A percentile compares a stretch with the other conserved stretches of the same genome.
Conservation (phyloP, 2,329 filamentous ascomycete genomes). For the Ophiosphaerella narmari region DNA sequence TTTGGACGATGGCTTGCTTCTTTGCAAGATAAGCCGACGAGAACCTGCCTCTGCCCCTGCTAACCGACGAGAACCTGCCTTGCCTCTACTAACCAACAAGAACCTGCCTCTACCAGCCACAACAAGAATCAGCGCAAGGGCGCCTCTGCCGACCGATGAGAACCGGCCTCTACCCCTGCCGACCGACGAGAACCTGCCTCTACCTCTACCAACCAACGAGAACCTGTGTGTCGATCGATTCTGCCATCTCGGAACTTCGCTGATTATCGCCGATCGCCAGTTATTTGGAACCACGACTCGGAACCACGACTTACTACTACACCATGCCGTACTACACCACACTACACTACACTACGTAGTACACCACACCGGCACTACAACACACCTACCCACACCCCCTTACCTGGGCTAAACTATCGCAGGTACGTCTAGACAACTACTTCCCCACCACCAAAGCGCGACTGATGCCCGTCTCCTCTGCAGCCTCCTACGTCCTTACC, state of each 20-base stretch:
- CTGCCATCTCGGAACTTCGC: constrained; percentile 26
- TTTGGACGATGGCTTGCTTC: constrained; percentile 92
- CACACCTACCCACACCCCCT: not conserved
- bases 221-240: constrained; percentile 8
- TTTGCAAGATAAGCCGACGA: constrained; percentile 88
- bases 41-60: too few species aligned
- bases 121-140: too few species aligned
- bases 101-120: too few species aligned
- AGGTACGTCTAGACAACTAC: not conserved
- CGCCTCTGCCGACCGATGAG: too few species aligned
- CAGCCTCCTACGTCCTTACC: constrained; percentile 4
- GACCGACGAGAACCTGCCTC: too few species aligned
- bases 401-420: constrained; percentile 3
- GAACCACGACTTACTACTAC: too few species aligned
- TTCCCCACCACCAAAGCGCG: too few species aligned
- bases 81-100: too few species aligned
- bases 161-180: too few species aligned
- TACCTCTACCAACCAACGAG: too few species aligned
- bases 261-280: constrained; percentile 42
- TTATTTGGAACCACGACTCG: constrained; percentile 26
- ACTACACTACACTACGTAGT: constrained; percentile 20
- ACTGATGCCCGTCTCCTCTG: not conserved
- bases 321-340: constrained; percentile 32
- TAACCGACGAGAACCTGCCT: too few species aligned
- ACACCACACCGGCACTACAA: too few species aligned